phyloP scores from a whole-genome alignment of 192 early-diverging fungal species.

The Spizellomyces sp. region DNA sequence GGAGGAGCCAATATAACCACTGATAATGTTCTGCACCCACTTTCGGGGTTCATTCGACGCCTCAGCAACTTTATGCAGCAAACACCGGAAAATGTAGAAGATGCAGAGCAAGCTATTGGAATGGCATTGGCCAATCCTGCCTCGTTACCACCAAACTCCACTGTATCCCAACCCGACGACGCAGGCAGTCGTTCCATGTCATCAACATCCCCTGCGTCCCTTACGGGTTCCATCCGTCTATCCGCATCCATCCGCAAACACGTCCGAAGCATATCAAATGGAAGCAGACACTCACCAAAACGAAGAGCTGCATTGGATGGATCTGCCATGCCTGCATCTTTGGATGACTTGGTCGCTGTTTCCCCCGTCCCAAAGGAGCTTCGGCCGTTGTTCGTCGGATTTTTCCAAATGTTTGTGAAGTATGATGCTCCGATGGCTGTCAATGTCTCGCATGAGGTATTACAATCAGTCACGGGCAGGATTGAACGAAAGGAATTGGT shows the following conservation, averaged over 20 bases:
- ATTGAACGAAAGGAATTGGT: background rate
- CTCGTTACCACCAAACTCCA: background rate
- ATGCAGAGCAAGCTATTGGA: too few species aligned
- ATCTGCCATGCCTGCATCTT: background rate
- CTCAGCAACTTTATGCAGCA: too few species aligned
- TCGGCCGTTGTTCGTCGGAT: background rate
- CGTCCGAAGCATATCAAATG: too few species aligned
- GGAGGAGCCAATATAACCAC: background rate
- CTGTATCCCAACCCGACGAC: background rate
- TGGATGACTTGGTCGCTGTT: background rate
- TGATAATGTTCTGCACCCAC: background rate
- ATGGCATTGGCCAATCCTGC: background rate
- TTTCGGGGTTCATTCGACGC: too few species aligned
- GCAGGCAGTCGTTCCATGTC: background rate
- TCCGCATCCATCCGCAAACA: background rate
- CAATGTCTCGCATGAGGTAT: background rate
- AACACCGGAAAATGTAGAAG: too few species aligned
- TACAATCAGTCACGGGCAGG: background rate
- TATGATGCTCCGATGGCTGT: background rate
- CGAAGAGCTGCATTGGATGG: background rate
- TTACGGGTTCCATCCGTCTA: background rate
- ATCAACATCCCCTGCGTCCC: background rate
- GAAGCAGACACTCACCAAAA: too few species aligned
- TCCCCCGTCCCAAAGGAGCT: background rate
- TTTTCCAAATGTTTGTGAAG: slow-evolving; percentile 9